Conservation (phyloP, 148 eudicot genomes). For the Diospyros kaki region DNA sequence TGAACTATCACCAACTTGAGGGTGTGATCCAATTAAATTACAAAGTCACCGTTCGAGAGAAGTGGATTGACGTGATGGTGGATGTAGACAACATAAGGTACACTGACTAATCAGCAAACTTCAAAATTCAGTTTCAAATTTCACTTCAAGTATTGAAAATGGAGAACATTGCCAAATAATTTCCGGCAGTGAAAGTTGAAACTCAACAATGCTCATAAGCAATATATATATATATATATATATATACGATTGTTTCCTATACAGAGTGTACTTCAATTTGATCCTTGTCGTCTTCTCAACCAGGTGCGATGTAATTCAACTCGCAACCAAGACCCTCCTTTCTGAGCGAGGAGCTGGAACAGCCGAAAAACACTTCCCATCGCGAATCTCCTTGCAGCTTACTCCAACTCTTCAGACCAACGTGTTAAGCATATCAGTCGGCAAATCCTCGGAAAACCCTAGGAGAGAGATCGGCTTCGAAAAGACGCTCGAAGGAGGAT, state of each 20-base stretch:
- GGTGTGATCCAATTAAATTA: conserved; percentile 57
- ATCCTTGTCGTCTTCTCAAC: background rate
- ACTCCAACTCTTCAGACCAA: conserved; percentile 56
- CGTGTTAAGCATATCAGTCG: conserved; percentile 60
- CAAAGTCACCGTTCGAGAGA: conserved; percentile 33
- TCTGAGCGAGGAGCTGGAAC: conserved; percentile 69
- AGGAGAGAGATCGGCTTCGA: conserved; percentile 47
- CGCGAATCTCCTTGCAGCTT: conserved; percentile 64
- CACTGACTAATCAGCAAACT: conserved; percentile 1
- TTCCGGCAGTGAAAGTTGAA: background rate
- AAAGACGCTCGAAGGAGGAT: conserved; percentile 54
- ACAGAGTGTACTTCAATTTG: background rate
- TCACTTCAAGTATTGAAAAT: background rate
- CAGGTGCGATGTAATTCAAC: conserved; percentile 70
- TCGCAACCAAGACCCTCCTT: conserved; percentile 52
- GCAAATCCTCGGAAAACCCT: conserved; percentile 82
- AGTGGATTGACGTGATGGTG: conserved; percentile 37
- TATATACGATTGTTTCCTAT: background rate
- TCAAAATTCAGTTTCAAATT: background rate
- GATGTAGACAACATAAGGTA: conserved; percentile 70
- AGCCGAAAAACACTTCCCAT: conserved; percentile 89
- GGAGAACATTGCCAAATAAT: background rate
- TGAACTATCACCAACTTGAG: conserved; percentile 67
- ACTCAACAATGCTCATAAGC: background rate
- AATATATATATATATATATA: too few species aligned